These are phyloP conservation scores for Penicillium simplicissimum DNA, from an alignment of 495 filamentous ascomycete genomes.

Conservation along the genomic window DNA sequence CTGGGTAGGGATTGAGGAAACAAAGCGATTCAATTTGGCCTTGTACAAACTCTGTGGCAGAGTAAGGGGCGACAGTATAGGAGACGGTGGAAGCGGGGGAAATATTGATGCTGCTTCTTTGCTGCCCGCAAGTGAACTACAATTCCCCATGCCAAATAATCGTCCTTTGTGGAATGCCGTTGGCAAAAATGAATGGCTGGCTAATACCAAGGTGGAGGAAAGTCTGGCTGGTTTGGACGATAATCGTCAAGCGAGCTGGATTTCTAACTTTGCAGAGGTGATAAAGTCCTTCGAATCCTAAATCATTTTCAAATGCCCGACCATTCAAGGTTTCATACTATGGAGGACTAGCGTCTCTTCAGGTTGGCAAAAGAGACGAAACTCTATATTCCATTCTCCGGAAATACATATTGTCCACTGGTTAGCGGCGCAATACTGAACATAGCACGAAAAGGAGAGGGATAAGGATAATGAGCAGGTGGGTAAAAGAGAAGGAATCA, in stretches of 20 bases:
- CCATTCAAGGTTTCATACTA: too few relatives aligned
- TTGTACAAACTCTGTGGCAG: conserved; percentile 27
- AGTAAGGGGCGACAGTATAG: not conserved
- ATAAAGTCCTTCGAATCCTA: conserved; percentile 3
- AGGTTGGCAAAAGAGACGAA: too few relatives aligned
- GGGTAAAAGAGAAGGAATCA: too few relatives aligned
- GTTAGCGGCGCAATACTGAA: too few relatives aligned
- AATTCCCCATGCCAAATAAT: conserved; percentile 32
- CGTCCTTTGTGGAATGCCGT: conserved; percentile 25
- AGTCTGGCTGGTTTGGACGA: conserved; percentile 2
- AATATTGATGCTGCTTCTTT: not conserved
- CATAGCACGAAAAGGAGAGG: too few relatives aligned
- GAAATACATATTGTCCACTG: too few relatives aligned
- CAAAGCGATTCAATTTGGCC: conserved; percentile 33
- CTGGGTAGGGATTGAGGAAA: conserved; percentile 32
- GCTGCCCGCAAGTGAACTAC: conserved; percentile 26
- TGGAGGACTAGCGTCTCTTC: too few relatives aligned
- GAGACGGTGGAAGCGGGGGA: not conserved
- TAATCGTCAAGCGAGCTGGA: conserved; percentile 21
- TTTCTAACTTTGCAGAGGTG: conserved; percentile 20
- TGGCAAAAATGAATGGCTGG: conserved; percentile 23
- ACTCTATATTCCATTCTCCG: too few relatives aligned
- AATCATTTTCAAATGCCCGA: not conserved
- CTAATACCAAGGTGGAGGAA: conserved; percentile 3
- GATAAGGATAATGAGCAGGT: too few relatives aligned